Percentiles rank a stretch among this genome's conserved stretches.
Evolutionary conservation across 805 yeast species (phyloP).

Genomic region (Candida bentonensis): DNA sequence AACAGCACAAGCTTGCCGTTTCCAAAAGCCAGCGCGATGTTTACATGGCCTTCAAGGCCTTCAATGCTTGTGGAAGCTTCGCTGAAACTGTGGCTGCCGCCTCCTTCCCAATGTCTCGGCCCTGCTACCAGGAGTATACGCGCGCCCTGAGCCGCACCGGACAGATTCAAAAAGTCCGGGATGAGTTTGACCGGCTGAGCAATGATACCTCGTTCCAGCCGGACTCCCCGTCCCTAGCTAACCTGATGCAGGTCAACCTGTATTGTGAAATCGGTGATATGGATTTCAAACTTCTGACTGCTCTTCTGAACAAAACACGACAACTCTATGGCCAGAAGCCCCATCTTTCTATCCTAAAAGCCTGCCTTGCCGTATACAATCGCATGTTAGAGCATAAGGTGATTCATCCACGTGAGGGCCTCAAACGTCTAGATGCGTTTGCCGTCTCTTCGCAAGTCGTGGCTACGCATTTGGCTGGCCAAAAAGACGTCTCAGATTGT

Average conservation of each 20-base stretch:
- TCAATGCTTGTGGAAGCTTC: background rate
- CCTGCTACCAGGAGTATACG: background rate
- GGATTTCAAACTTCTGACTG: background rate
- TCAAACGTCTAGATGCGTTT: conserved; percentile 4
- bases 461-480: background rate
- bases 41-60: background rate
- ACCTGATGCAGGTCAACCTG: background rate
- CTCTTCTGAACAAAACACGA: background rate
- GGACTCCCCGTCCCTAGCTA: background rate
- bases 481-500: conserved; percentile 2
- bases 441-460: conserved; percentile 5
- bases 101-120: background rate
- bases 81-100: background rate
- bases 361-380: background rate
- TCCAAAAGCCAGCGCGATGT: background rate
- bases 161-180: background rate
- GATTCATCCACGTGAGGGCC: conserved; percentile 4
- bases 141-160: background rate
- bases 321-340: background rate
- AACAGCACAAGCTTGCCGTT: background rate
- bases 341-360: background rate
- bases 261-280: background rate
- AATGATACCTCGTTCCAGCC: background rate
- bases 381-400: background rate
- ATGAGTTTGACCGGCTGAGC: background rate